A percentile compares a stretch with the other conserved stretches of the same genome.
phyloP scores from a whole-genome alignment of 2,329 filamentous ascomycete genomes.

The Pseudogymnoascus pannorum region DNA sequence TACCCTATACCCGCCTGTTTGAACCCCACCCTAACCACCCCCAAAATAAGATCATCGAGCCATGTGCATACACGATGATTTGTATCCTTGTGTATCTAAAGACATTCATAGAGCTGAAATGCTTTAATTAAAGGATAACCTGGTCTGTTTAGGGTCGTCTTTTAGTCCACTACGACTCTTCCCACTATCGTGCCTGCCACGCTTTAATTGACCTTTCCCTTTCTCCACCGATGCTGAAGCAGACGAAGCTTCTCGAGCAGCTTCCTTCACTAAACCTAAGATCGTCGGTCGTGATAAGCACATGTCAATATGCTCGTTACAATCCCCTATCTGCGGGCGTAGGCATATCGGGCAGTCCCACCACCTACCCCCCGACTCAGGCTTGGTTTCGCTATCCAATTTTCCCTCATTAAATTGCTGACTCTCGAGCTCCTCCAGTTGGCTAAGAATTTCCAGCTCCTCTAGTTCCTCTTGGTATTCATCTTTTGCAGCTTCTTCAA shows the following conservation, averaged over 20 bases:
- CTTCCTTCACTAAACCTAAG: conserved; percentile 47
- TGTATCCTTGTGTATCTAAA: not conserved
- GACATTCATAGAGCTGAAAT: not conserved
- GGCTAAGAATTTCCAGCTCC: conserved; percentile 54
- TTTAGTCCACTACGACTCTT: not conserved
- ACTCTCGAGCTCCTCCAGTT: conserved; percentile 39
- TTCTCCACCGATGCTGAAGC: not conserved
- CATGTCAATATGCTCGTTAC: conserved; percentile 89
- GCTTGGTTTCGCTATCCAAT: not conserved
- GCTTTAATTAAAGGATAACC: not conserved
- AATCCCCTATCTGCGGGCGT: conserved; percentile 61
- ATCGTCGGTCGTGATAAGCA: conserved; percentile 85
- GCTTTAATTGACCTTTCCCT: not conserved
- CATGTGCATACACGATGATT: not conserved
- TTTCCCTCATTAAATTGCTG: conserved; percentile 29
- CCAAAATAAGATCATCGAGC: not conserved
- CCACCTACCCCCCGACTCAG: conserved; percentile 36
- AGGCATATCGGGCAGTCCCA: conserved; percentile 89
- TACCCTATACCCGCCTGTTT: not conserved
- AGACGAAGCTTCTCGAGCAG: conserved; percentile 47
- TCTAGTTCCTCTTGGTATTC: conserved; percentile 54
- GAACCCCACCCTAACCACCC: not conserved
- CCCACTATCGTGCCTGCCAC: not conserved
- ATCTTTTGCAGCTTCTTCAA: conserved; percentile 53
- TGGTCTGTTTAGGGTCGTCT: conserved; percentile 1